phyloP scores from a whole-genome alignment of 2,329 filamentous ascomycete genomes.

The Fusarium decemcellulare region DNA sequence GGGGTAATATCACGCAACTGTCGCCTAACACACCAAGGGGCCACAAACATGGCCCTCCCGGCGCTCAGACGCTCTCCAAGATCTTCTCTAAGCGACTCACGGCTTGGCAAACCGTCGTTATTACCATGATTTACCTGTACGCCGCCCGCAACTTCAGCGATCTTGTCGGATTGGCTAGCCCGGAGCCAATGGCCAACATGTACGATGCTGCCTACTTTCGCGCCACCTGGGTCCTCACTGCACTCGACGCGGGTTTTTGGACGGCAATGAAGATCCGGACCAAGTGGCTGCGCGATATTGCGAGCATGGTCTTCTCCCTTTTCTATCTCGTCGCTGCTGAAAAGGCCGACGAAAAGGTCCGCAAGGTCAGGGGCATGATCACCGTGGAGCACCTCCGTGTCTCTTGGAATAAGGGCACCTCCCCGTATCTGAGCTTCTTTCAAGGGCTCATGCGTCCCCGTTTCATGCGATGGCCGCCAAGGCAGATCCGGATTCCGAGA shows the following conservation, averaged over 20 bases:
- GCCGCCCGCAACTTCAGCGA: conserved; percentile 94
- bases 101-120: conserved; percentile 88
- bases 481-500: conserved; percentile 86
- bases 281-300: conserved; percentile 86
- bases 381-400: conserved; percentile 93
- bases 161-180: conserved; percentile 89
- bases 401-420: conserved; percentile 95
- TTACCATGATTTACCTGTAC: conserved; percentile 93
- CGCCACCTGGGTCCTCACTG: conserved; percentile 96
- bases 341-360: conserved; percentile 95
- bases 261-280: conserved; percentile 91
- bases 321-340: conserved; percentile 96
- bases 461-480: conserved; percentile 84
- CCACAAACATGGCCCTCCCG: conserved; percentile 88
- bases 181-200: conserved; percentile 93
- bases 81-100: conserved; percentile 81
- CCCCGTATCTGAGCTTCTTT: conserved; percentile 84
- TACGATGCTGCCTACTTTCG: conserved; percentile 95
- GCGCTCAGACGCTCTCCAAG: conserved; percentile 78
- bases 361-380: conserved; percentile 87
- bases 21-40: conserved; percentile 69
- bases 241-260: conserved; percentile 97
- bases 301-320: conserved; percentile 85
- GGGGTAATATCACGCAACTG: conserved; percentile 9
- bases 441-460: conserved; percentile 82